Evolutionary conservation across 176 grass and related monocot species (phyloP).

Genomic region (Eleusine indica): DNA sequence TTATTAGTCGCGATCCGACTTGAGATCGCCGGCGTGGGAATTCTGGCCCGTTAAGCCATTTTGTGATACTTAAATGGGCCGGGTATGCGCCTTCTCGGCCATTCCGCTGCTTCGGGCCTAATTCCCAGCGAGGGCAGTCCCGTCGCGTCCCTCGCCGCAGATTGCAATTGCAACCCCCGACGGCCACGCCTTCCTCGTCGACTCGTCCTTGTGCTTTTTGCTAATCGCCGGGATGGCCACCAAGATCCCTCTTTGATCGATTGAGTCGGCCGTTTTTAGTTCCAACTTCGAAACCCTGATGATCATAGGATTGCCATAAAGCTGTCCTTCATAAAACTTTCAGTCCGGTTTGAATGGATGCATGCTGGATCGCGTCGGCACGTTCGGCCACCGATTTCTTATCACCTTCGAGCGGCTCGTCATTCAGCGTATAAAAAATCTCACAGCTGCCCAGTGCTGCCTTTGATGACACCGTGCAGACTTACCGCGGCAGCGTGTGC

Average conservation of each 20-base stretch:
- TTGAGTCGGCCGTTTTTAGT: neutral
- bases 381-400: neutral
- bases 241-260: neutral
- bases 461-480: slow-evolving; percentile 2
- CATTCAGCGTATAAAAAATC: neutral
- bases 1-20: too few relatives aligned
- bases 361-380: neutral
- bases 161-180: too few relatives aligned
- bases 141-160: too few relatives aligned
- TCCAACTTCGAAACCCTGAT: too few relatives aligned
- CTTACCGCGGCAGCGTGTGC: neutral
- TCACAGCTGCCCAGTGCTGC: neutral
- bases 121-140: neutral
- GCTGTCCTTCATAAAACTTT: neutral
- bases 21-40: too few relatives aligned
- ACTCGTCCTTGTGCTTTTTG: neutral
- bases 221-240: neutral
- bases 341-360: neutral
- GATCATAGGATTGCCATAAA: neutral
- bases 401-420: neutral
- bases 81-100: too few relatives aligned
- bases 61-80: too few relatives aligned
- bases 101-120: too few relatives aligned
- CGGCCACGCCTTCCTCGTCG: too few relatives aligned
- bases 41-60: too few relatives aligned